Conservation (phyloP, 2,329 filamentous ascomycete genomes). For the Diaporthe vaccinii region DNA sequence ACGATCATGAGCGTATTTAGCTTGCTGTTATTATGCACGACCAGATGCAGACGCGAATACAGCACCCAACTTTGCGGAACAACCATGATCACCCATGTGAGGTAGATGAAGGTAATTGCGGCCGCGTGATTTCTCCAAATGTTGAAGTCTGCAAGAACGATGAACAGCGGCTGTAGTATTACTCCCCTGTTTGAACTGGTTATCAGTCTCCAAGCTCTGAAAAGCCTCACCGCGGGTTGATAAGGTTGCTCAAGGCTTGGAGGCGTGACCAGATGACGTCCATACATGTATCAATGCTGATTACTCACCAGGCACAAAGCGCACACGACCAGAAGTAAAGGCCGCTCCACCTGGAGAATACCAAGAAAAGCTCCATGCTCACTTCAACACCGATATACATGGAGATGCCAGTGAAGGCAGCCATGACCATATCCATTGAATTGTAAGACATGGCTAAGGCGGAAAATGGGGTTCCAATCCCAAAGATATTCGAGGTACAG, state of each 20-base stretch:
- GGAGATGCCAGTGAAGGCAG: not conserved
- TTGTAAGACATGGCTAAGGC: not conserved
- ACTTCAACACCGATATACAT: not conserved
- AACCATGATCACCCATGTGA: slow-evolving; percentile 1
- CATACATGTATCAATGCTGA: not conserved
- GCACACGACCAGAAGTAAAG: slow-evolving; percentile 2
- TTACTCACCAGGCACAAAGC: not conserved
- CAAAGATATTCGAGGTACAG: not conserved
- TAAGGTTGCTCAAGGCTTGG: not conserved
- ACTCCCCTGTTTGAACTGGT: not conserved
- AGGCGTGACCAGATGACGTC: not conserved
- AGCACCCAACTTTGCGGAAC: not conserved
- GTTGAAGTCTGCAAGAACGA: not conserved
- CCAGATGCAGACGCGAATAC: not conserved
- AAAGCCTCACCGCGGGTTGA: not conserved
- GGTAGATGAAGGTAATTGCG: not conserved
- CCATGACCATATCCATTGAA: not conserved
- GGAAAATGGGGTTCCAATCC: not conserved
- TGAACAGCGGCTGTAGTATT: not conserved
- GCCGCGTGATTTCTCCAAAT: not conserved
- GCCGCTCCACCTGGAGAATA: not conserved
- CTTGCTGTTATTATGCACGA: not conserved
- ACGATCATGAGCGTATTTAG: not conserved
- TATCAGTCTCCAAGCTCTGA: not conserved
- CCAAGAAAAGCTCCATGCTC: not conserved